A percentile compares a stretch with the other conserved stretches of the same genome.
phyloP scores from a whole-genome alignment of 164 flowering plant species.

The Aristolochia fimbriata region DNA sequence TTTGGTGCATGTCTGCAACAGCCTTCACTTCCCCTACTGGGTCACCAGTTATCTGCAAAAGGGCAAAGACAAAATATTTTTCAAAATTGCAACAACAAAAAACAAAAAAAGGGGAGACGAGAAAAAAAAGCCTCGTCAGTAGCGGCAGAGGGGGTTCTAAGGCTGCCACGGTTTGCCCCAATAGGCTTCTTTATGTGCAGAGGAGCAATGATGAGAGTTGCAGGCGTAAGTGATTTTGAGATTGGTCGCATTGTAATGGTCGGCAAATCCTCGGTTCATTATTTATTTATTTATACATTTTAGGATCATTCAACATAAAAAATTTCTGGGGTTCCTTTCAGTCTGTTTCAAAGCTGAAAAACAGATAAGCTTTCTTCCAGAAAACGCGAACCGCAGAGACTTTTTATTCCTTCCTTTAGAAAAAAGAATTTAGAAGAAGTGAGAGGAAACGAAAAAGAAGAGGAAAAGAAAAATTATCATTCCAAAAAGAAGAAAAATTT shows the following conservation, averaged over 20 bases:
- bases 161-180: conserved; percentile 3
- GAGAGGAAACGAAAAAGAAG: neutral
- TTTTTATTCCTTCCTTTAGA: too few species aligned
- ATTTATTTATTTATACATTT: neutral
- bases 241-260: conserved; percentile 12
- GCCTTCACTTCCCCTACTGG: conserved; percentile 99
- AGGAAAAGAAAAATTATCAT: neutral
- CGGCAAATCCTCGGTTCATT: conserved; percentile 18
- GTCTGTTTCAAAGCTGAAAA: neutral
- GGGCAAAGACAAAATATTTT: conserved; percentile 6
- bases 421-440: too few species aligned
- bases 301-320: neutral
- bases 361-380: too few species aligned
- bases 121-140: conserved; percentile 1
- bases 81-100: neutral
- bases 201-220: conserved; percentile 51
- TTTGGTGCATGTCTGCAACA: conserved; percentile 98
- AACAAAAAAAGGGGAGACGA: neutral
- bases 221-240: conserved; percentile 15
- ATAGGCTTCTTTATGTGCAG: conserved; percentile 18
- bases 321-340: neutral
- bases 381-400: too few species aligned
- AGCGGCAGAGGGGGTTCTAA: conserved; percentile 6
- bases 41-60: conserved; percentile 88
- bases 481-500: neutral